Evolutionary conservation across 2,329 filamentous ascomycete species (phyloP), one percentile per base, ranked within the genome.

Genomic region (Akanthomyces dipterigenus): DNA sequence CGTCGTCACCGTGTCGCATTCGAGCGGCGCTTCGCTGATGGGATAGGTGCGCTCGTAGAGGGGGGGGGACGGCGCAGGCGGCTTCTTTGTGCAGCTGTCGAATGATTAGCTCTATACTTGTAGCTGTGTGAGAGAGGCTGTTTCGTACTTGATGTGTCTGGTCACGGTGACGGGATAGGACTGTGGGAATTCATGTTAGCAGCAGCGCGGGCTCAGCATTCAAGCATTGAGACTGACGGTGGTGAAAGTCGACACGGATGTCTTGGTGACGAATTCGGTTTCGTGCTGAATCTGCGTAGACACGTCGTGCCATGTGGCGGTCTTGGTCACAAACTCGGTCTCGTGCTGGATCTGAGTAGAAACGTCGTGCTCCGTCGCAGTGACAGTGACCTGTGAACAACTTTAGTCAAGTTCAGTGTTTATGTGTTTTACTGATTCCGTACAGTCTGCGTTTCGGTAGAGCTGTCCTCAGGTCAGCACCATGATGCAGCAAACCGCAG

Each of bases 91-190:
- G 48, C 48, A 59, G 45, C 43, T 62, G 22, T 1, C 5, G 8
- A 26, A 3, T 46, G 28, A 28, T 62, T 42, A 60, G 50, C 45
- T 11, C 24, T 1, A 7, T 42, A 24, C 8, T 20, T 18, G 24
- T 14, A 11, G 5, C n/a, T n/a, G n/a, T 9, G 42, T 16, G 31
- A 11, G 20, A 6, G 1, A 12, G 16, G 14, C 22, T 16, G 14
- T 5, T 59, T 34, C 63, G 26, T 60, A 65, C 64, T 65, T 62
- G 48, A 65, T 42, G 4, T 56, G 51, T 4, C 46, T 59, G 1
- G 61, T 63, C 6, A 56, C 31, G 0, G 63, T 64, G 28, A 63
- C 60, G 1, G 64, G 64, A 38, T 64, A 65, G 9, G 63, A 64
- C 64, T 65, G n/a, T 4, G n/a, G 14, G 8, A 34, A 16, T 9